A percentile compares a stretch with the other conserved stretches of the same genome.
phyloP scores from a whole-genome alignment of 164 flowering plant genomes.

The Dillenia turbinata region DNA sequence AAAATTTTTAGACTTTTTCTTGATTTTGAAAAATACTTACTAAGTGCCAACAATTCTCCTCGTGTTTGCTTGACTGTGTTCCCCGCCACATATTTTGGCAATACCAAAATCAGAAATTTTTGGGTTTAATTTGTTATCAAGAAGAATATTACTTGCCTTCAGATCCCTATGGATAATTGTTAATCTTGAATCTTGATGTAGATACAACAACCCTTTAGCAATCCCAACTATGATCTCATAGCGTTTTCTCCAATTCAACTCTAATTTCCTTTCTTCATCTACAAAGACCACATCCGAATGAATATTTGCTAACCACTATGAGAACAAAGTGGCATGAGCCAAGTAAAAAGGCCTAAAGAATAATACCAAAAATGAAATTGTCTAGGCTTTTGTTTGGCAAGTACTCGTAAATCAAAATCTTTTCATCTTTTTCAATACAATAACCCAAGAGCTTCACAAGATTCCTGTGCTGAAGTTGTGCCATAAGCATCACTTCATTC shows the following conservation, averaged over 20 bases:
- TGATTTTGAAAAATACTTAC: neutral
- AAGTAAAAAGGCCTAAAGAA: no score
- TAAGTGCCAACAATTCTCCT: neutral
- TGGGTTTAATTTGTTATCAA: neutral
- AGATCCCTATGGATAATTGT: neutral
- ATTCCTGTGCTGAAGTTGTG: no score
- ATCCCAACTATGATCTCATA: neutral
- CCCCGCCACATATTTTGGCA: conserved; percentile 1
- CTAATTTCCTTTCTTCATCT: neutral
- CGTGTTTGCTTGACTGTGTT: neutral
- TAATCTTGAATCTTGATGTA: conserved; percentile 1
- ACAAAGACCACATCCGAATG: neutral
- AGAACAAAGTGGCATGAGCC: no score
- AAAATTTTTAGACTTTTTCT: neutral
- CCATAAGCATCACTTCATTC: no score
- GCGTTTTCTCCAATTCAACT: neutral
- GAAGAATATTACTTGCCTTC: neutral
- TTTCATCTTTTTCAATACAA: no score
- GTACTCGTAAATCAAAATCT: no score
- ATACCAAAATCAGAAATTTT: conserved; percentile 3
- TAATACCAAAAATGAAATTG: no score
- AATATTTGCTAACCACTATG: no score
- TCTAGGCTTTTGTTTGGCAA: no score
- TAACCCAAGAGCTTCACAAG: no score
- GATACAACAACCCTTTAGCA: neutral